These are phyloP conservation scores for Angophora floribunda DNA, from an alignment of 345 rosid species.

Conservation along the genomic window DNA sequence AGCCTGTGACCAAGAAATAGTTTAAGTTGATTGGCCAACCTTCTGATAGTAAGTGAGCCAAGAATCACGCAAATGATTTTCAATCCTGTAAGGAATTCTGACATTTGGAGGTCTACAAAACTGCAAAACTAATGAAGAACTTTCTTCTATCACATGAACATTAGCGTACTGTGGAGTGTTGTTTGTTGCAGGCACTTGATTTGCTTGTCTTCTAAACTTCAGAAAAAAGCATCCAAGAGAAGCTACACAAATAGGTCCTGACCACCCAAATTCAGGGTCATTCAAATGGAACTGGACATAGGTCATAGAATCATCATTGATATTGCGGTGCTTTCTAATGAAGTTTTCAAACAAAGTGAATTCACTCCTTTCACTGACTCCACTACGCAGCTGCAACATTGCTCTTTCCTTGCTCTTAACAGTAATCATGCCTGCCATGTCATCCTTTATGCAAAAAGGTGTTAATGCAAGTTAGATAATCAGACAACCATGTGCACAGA, in stretches of 20 bases:
- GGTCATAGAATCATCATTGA: conserved; percentile 31
- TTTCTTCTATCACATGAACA: conserved; percentile 73
- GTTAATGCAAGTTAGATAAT: background rate
- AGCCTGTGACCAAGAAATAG: background rate
- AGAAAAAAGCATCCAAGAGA: conserved; percentile 82
- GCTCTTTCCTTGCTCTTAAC: conserved; percentile 48
- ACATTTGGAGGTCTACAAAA: conserved; percentile 66
- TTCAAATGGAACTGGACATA: conserved; percentile 59
- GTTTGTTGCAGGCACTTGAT: conserved; percentile 26
- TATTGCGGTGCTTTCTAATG: conserved; percentile 68
- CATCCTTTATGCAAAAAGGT: conserved; percentile 43
- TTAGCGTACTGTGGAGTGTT: conserved; percentile 50
- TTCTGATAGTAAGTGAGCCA: conserved; percentile 78
- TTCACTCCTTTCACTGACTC: conserved; percentile 39
- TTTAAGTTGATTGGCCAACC: conserved; percentile 37
- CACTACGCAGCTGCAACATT: conserved; percentile 41
- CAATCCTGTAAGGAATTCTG: conserved; percentile 77
- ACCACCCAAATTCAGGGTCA: conserved; percentile 61
- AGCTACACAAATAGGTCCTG: conserved; percentile 87
- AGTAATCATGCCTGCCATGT: conserved; percentile 32
- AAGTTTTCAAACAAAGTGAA: conserved; percentile 69
- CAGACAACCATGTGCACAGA: background rate
- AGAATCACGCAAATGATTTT: conserved; percentile 54
- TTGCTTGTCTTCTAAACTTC: conserved; percentile 58
- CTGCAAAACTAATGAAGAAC: conserved; percentile 68